Evolutionary conservation across 148 eudicot genomes (phyloP), one percentile per base, ranked within the genome.

Genomic region (Beta vulgaris): DNA sequence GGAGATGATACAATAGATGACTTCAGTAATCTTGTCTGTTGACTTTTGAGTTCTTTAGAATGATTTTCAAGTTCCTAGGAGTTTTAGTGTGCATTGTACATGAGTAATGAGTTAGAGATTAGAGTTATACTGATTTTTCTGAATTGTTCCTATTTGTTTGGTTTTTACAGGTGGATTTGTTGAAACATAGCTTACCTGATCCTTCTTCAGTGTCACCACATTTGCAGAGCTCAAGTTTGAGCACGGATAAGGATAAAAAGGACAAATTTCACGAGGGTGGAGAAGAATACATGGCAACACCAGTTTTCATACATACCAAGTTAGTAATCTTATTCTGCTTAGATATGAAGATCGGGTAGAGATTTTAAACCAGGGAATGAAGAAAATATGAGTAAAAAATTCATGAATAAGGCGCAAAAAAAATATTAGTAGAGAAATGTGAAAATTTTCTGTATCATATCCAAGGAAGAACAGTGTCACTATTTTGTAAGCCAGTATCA

Each of bases 151-250:
- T n/a, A 60, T 35, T 29, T 46, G 34, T 62, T 13, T 65, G 23
- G 62, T 25, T 81, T 75, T 80, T 79, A n/a, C 92, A 94, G 98
- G 96, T 94, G 79, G 97, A 94, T 75, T 81, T 94, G 81, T 81
- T 94, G 80, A 94, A 94, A 80, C 98, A 94, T 78, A 85, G 87
- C 58, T 81, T 94, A 79, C 96, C 98, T 44, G 97, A 94, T 75
- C 97, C 98, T 31, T 94, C 98, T 68, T 86, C 93, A 49, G 79
- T 84, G 46, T 68, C 83, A 32, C 73, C 89, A 54, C 90, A 85
- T 60, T 73, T 88, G 59, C 98, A 90, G 72, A 86, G 79, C 79
- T 84, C 93, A 42, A 87, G 78, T 79, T 44, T 80, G 83, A 81
- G 85, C 39, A 69, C 87, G 11, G 95, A 90, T 48, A 93, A 91